Evolutionary conservation across 768 basidiomycete genomes (phyloP).

Genomic region (Suillus paluster): DNA sequence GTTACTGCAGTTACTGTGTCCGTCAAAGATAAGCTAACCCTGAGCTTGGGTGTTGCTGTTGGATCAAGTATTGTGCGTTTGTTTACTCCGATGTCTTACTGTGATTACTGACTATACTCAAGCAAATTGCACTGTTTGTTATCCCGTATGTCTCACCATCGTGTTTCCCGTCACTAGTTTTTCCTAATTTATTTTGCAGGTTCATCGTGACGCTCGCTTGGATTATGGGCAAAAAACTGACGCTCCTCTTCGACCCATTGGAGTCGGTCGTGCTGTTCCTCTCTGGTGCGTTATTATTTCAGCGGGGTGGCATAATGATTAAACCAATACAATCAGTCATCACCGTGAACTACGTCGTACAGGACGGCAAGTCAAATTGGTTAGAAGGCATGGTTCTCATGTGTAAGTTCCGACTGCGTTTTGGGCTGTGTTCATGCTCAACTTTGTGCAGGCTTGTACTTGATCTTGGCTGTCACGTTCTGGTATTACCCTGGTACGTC

Average conservation of each 20-base stretch:
- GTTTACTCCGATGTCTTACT: neutral
- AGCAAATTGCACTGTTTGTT: conserved; percentile 79
- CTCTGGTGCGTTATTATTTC: conserved; percentile 24
- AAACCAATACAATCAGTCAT: conserved; percentile 50
- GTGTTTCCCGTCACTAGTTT: neutral
- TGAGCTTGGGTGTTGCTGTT: conserved; percentile 89
- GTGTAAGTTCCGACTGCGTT: conserved; percentile 40
- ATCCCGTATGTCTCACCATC: conserved; percentile 50
- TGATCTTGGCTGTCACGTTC: conserved; percentile 58
- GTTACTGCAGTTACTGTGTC: conserved; percentile 92
- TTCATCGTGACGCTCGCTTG: conserved; percentile 82
- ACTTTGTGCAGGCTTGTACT: conserved; percentile 47
- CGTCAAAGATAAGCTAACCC: conserved; percentile 85
- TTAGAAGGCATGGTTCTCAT: conserved; percentile 87
- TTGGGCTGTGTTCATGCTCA: conserved; percentile 5
- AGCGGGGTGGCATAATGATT: conserved; percentile 36
- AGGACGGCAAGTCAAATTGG: conserved; percentile 91
- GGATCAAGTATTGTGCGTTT: conserved; percentile 77
- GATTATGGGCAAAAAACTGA: conserved; percentile 78
- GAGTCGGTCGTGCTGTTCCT: conserved; percentile 52
- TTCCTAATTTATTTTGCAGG: conserved; percentile 38
- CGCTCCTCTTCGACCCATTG: conserved; percentile 86
- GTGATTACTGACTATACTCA: neutral
- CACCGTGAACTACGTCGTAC: conserved; percentile 84
- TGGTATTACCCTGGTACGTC: conserved; percentile 55